These are phyloP conservation scores for Crataegus laevigata DNA, from an alignment of 306 rosid genomes.

Conservation along the genomic window DNA sequence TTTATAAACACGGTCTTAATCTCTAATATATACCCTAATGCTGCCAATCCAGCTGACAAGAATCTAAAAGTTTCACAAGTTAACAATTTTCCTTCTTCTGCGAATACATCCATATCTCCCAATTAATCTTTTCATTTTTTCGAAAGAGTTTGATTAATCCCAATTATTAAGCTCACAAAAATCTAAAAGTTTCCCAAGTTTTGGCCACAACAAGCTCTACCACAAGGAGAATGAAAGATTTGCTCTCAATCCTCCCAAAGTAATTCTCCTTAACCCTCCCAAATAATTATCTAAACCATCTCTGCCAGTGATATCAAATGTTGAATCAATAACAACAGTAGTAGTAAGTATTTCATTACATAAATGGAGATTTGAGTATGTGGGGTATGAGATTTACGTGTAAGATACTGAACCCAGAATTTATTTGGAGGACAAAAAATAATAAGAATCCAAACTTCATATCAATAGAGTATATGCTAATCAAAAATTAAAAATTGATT, in stretches of 20 bases:
- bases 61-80: background rate
- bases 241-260: background rate
- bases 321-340: background rate
- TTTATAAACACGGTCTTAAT: background rate
- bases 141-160: too few relatives aligned
- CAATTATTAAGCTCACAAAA: too few relatives aligned
- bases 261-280: background rate
- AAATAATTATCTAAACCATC: background rate
- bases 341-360: background rate
- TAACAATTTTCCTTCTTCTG: background rate
- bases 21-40: background rate
- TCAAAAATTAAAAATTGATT: background rate
- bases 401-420: background rate
- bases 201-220: background rate
- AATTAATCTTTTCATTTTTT: too few relatives aligned
- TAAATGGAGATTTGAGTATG: background rate
- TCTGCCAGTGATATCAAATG: background rate
- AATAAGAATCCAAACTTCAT: background rate
- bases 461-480: background rate
- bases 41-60: background rate
- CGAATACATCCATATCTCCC: background rate
- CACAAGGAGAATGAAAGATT: background rate
- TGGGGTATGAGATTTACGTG: background rate
- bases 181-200: too few relatives aligned
- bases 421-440: background rate